Evolutionary conservation across 2,329 filamentous ascomycete genomes (phyloP).

Genomic region (Graphiopsis chlorocephala): DNA sequence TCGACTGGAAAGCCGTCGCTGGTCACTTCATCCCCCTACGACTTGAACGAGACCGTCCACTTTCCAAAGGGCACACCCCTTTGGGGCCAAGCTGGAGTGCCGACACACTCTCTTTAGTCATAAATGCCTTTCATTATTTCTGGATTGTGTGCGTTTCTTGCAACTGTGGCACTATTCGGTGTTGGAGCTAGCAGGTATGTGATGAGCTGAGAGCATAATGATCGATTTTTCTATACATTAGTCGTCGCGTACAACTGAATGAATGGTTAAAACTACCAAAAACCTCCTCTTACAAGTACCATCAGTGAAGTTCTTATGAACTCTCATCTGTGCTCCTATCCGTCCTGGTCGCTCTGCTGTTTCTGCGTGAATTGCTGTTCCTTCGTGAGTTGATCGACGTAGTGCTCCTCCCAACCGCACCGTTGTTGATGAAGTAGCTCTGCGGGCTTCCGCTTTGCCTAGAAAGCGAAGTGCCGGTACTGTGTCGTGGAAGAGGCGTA

Average conservation of each 20-base stretch:
- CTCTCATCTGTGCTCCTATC: not conserved
- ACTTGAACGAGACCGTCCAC: not conserved
- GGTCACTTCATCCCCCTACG: not conserved
- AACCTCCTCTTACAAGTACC: not conserved
- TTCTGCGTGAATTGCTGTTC: not conserved
- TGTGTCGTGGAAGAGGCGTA: not conserved
- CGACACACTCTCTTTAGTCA: not conserved
- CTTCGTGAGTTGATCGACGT: not conserved
- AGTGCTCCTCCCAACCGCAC: not conserved
- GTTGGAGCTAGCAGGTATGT: not conserved
- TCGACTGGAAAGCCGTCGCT: not conserved
- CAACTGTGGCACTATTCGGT: not conserved
- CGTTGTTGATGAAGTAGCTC: conserved; percentile 6
- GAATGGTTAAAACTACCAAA: not conserved
- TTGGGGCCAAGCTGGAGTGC: not conserved
- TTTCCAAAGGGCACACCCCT: not conserved
- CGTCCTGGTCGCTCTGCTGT: not conserved
- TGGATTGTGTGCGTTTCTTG: not conserved
- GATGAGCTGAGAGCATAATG: not conserved
- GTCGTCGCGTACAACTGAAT: not conserved
- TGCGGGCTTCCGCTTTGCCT: conserved; percentile 5
- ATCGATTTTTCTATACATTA: not conserved
- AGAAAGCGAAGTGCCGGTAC: not conserved
- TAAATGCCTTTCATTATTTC: not conserved
- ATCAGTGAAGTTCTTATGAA: not conserved